phyloP scores from a whole-genome alignment of 306 rosid species.

The Delonix regia region DNA sequence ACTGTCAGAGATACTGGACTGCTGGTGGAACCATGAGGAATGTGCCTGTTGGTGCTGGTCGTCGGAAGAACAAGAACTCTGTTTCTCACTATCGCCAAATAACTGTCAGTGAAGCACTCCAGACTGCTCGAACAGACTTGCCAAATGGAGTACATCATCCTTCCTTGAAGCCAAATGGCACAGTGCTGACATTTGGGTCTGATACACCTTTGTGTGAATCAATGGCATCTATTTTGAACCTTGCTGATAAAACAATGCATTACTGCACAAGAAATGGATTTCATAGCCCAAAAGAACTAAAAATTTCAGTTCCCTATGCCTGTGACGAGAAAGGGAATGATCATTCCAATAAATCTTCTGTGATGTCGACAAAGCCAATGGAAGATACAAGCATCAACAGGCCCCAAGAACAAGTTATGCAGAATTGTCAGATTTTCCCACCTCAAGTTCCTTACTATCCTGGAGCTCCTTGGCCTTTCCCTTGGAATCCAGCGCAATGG shows the following conservation, averaged over 20 bases:
- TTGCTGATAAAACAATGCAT: slow-evolving; percentile 42
- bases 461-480: slow-evolving; percentile 58
- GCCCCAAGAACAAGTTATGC: slow-evolving; percentile 42
- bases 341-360: slow-evolving; percentile 55
- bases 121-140: slow-evolving; percentile 31
- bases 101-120: slow-evolving; percentile 53
- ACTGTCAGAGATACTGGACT: slow-evolving; percentile 92
- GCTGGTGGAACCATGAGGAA: slow-evolving; percentile 93
- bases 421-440: slow-evolving; percentile 49
- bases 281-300: slow-evolving; percentile 42
- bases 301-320: slow-evolving; percentile 35
- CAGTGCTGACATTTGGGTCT: slow-evolving; percentile 61
- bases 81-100: slow-evolving; percentile 59
- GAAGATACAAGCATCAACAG: slow-evolving; percentile 41
- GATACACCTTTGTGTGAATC: slow-evolving; percentile 68
- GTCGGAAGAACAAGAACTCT: slow-evolving; percentile 75
- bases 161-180: slow-evolving; percentile 45
- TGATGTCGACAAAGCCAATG: slow-evolving; percentile 48
- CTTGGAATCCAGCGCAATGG: slow-evolving; percentile 71
- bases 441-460: slow-evolving; percentile 62
- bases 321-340: slow-evolving; percentile 53
- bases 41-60: slow-evolving; percentile 88
- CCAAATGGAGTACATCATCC: slow-evolving; percentile 46
- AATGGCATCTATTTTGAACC: slow-evolving; percentile 56
- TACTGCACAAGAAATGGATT: slow-evolving; percentile 40